Percentiles rank a stretch among this genome's conserved stretches.
Conservation (phyloP, 352 stramenopile species). For the Phytophthora chlamydospora region DNA sequence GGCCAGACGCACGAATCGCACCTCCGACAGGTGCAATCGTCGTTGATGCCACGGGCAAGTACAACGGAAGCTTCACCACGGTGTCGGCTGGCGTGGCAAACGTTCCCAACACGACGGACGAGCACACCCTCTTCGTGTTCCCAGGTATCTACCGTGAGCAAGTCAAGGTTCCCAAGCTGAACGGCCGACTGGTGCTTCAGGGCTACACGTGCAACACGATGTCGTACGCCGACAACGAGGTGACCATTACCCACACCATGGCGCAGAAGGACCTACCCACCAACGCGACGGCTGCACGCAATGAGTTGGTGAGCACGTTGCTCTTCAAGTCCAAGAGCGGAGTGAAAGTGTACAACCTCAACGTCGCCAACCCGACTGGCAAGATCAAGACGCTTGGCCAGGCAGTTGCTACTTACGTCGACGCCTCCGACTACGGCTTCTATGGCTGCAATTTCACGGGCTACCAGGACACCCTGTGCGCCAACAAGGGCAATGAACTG, state of each 20-base stretch:
- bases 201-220: conserved; percentile 20
- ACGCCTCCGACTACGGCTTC: conserved; percentile 18
- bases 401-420: conserved; percentile 18
- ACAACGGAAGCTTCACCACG: conserved; percentile 16
- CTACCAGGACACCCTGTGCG: conserved; percentile 27
- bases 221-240: conserved; percentile 26
- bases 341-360: conserved; percentile 32
- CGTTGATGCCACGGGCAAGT: conserved; percentile 20
- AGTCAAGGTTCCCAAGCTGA: conserved; percentile 11
- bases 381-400: conserved; percentile 13
- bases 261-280: conserved; percentile 23
- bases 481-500: conserved; percentile 21
- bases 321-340: conserved; percentile 21
- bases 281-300: conserved; percentile 11
- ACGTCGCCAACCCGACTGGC: conserved; percentile 24
- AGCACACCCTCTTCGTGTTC: conserved; percentile 24
- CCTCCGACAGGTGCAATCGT: conserved; percentile 18
- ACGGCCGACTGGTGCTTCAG: conserved; percentile 16
- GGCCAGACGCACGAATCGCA: conserved; percentile 9
- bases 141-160: conserved; percentile 26
- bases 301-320: conserved; percentile 23
- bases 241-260: conserved; percentile 15
- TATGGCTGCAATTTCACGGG: conserved; percentile 27
- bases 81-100: conserved; percentile 14
- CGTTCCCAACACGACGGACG: conserved; percentile 9